These are phyloP conservation scores for Phytophthora fragariae DNA, from an alignment of 352 stramenopile genomes.

Conservation along the genomic window DNA sequence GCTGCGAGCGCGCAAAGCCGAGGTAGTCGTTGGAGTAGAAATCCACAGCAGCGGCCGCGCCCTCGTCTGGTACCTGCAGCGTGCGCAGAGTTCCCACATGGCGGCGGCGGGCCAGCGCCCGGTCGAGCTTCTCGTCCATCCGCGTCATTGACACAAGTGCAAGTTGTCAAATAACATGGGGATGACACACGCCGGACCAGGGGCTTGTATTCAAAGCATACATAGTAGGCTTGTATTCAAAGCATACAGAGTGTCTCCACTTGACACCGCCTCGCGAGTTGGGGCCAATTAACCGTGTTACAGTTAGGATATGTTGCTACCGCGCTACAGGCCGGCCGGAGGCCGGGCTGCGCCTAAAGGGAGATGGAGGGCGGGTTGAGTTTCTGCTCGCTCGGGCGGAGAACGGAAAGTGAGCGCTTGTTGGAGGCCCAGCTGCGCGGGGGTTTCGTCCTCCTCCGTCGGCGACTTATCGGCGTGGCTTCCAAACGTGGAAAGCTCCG, in stretches of 20 bases:
- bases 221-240: background rate
- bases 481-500: too few species aligned
- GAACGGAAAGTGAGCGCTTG: too few species aligned
- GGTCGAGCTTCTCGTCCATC: slow-evolving; percentile 42
- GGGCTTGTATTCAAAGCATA: background rate
- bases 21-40: slow-evolving; percentile 99
- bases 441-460: too few species aligned
- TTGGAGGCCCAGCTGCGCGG: too few species aligned
- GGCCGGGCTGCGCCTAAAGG: too few species aligned
- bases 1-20: slow-evolving; percentile 84
- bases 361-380: too few species aligned
- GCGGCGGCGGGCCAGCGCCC: slow-evolving; percentile 42
- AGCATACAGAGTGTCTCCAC: background rate
- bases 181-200: slow-evolving; percentile 13
- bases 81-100: slow-evolving; percentile 63
- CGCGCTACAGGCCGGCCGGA: too few species aligned
- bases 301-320: too few species aligned
- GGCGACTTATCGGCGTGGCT: too few species aligned
- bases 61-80: slow-evolving; percentile 40
- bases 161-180: slow-evolving; percentile 5
- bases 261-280: too few species aligned
- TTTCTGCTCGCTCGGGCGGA: too few species aligned
- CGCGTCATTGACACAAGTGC: slow-evolving; percentile 19
- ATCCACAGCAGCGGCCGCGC: slow-evolving; percentile 69
- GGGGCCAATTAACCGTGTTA: too few species aligned